phyloP scores from a whole-genome alignment of 75 land plant species.

The Cunninghamia lanceolata region DNA sequence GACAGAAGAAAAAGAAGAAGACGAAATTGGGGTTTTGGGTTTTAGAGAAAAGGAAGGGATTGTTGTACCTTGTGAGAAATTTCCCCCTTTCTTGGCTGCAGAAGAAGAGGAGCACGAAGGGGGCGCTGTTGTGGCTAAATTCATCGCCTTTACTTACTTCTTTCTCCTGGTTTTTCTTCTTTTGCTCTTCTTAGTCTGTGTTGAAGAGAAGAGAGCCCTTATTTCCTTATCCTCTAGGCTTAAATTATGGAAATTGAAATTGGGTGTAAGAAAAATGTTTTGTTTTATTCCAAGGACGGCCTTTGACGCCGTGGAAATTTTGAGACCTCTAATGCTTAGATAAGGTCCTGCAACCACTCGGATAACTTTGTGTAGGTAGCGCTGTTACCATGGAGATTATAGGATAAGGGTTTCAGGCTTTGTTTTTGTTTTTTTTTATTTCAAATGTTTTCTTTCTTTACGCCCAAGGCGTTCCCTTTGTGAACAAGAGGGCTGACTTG shows the following conservation, averaged over 20 bases:
- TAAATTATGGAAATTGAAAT: neutral
- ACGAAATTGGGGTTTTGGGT: slow-evolving; percentile 12
- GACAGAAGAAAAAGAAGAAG: slow-evolving; percentile 20
- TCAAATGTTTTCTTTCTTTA: too few relatives aligned
- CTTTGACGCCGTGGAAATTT: neutral
- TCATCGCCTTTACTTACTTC: neutral
- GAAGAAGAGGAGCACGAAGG: slow-evolving; percentile 7
- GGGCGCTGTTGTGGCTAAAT: neutral
- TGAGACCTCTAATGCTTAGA: neutral
- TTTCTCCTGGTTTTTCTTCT: neutral
- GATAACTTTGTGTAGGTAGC: too few relatives aligned
- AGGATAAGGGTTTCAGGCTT: too few relatives aligned
- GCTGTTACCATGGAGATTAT: too few relatives aligned
- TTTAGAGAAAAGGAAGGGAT: neutral
- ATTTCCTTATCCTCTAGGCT: neutral
- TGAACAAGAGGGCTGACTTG: too few relatives aligned
- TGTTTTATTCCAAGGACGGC: neutral
- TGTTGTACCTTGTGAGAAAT: neutral
- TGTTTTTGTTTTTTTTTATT: too few relatives aligned
- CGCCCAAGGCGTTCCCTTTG: too few relatives aligned
- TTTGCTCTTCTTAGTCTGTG: neutral
- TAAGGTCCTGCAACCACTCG: neutral
- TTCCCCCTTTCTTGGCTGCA: neutral
- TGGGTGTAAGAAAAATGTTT: neutral
- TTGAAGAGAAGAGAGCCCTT: neutral